Conservation (phyloP, 1,139 yeast genomes). For the Hyphopichia buzzinii region DNA sequence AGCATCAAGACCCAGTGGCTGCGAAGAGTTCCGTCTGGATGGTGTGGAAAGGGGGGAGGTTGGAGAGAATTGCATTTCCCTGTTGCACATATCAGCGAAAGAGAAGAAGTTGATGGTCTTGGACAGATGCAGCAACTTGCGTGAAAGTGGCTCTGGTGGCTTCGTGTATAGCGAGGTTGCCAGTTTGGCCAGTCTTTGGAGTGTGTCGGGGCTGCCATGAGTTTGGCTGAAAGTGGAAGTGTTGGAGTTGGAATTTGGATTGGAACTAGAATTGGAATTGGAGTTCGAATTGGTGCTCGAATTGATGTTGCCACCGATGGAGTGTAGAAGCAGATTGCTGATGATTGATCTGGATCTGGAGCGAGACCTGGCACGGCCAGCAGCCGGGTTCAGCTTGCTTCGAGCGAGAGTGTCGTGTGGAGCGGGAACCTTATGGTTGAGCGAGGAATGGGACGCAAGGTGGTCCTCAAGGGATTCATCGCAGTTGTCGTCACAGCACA, state of each 20-base stretch:
- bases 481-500: constrained; percentile 21
- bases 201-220: background rate
- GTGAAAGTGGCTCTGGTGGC: background rate
- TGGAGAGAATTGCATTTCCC: constrained; percentile 10
- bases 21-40: constrained; percentile 7
- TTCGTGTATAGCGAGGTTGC: constrained; percentile 1
- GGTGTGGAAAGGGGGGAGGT: constrained; percentile 2
- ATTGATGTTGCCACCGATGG: constrained; percentile 10
- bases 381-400: background rate
- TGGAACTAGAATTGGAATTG: background rate
- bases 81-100: constrained; percentile 30
- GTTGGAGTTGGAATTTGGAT: constrained; percentile 1
- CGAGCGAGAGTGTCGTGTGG: background rate
- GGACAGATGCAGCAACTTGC: background rate
- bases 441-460: background rate
- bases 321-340: constrained; percentile 22
- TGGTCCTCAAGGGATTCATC: constrained; percentile 6
- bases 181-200: background rate
- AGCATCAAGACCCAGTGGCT: constrained; percentile 1
- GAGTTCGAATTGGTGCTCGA: constrained; percentile 3
- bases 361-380: constrained; percentile 6
- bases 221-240: background rate
- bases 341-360: constrained; percentile 24
- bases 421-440: constrained; percentile 1
- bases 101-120: constrained; percentile 30